Conservation (phyloP, 305 asterid species). For the Nicotiana rustica region DNA sequence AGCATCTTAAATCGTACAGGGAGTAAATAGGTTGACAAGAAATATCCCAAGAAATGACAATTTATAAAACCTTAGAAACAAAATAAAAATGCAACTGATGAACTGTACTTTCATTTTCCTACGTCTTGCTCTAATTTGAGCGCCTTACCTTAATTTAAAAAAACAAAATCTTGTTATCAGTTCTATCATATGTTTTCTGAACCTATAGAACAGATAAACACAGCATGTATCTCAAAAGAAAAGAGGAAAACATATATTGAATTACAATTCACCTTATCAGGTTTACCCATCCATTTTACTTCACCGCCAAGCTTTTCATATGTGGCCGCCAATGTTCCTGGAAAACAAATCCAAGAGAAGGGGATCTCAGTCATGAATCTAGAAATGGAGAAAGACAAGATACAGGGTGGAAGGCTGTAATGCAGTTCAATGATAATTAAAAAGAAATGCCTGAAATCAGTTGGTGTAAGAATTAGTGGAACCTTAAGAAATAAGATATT, state of each 20-base stretch:
- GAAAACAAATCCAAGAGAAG: conserved; percentile 32
- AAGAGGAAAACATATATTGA: not conserved
- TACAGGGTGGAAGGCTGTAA: not conserved
- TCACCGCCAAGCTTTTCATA: conserved; percentile 96
- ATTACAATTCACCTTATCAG: conserved; percentile 69
- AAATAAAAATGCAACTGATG: not conserved
- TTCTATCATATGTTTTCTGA: not conserved
- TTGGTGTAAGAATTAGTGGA: not conserved
- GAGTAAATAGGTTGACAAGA: not conserved
- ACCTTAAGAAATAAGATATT: not conserved
- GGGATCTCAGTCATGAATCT: conserved; percentile 1
- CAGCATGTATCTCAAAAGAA: not conserved
- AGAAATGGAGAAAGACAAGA: not conserved
- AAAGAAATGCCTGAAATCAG: not conserved
- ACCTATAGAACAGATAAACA: not conserved
- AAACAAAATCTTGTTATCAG: not conserved
- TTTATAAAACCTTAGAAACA: not conserved
- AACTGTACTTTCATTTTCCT: not conserved
- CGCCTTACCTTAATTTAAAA: not conserved
- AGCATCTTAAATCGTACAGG: not conserved
- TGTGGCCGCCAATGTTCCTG: conserved; percentile 83
- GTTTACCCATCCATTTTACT: conserved; percentile 99
- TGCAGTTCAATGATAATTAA: not conserved
- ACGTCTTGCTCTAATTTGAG: not conserved
- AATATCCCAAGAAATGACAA: not conserved